Evolutionary conservation across 2,329 filamentous ascomycete species (phyloP), one percentile per base, ranked within the genome.

Genomic region (Blastomyces gilchristii): DNA sequence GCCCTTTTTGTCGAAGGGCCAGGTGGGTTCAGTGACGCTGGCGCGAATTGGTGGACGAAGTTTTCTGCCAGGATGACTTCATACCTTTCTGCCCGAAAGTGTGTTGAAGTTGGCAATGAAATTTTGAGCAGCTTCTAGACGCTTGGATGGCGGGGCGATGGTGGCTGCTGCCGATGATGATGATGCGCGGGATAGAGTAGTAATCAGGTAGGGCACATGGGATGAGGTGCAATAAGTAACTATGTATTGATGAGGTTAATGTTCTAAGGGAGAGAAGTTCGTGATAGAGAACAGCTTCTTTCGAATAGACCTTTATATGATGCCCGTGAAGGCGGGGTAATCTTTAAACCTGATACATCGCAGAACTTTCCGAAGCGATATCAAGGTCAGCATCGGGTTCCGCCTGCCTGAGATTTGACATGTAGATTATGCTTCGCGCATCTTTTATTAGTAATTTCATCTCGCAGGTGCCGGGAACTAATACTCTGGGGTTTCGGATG

Each of bases 11-110:
- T 63, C 54, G 41, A 60, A 54, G 62, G 49, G 1, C 47, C 16
- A 0, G 63, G 63, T 14, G 47, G 52, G 18, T 43, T 50, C 39
- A 63, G 37, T 18, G 63, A 65, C 1, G 65, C 39, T 18, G 65
- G 65, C 5, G 63, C 63, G 57, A 66, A 63, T 47, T 60, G 34
- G 43, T 65, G 61, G 16, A 37, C 57, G 28, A 25, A 52, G 49
- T 61, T 37, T 18, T 45, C 39, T 18, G 59, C 49, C 9, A 60
- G 18, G 37, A 60, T 41, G 39, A n/a, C 7, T 9, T 28, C 25
- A 12, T 49, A 16, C 31, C 25, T 49, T 47, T 49, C 39, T 18
- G 41, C n/a, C 9, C 9, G 22, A 25, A 8, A 60, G 43, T 7
- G 39, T 47, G 12, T 2, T 31, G 58, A 28, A 47, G 45, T 31